phyloP scores from a whole-genome alignment of 805 yeast genomes.

The Torulaspora microellipsoides region DNA sequence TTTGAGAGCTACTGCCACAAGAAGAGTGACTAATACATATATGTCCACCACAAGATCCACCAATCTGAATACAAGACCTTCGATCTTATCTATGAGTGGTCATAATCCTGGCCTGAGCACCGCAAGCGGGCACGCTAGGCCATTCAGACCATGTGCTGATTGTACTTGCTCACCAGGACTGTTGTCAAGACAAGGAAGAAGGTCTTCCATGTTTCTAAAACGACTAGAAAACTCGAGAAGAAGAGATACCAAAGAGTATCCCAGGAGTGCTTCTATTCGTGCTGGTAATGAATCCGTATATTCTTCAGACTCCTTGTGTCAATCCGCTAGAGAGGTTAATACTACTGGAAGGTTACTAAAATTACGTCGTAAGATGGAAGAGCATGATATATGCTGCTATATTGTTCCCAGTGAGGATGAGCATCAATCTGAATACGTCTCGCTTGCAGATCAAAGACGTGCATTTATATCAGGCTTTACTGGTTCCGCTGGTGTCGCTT shows the following conservation, averaged over 20 bases:
- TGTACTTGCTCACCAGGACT: constrained; percentile 86
- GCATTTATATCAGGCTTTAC: constrained; percentile 82
- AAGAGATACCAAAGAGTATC: constrained; percentile 20
- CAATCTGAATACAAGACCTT: constrained; percentile 12
- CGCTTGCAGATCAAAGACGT: constrained; percentile 75
- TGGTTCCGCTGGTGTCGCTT: constrained; percentile 90
- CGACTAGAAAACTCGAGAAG: constrained; percentile 33
- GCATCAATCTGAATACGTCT: constrained; percentile 88
- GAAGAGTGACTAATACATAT: too few species aligned
- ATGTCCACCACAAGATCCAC: background rate
- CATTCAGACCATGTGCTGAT: constrained; percentile 56
- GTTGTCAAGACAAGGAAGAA: constrained; percentile 60
- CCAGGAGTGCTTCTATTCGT: constrained; percentile 2
- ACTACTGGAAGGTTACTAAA: constrained; percentile 55
- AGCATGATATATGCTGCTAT: constrained; percentile 64
- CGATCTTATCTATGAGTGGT: constrained; percentile 8
- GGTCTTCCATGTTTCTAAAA: constrained; percentile 45
- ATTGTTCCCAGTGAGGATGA: constrained; percentile 85
- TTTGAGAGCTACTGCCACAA: too few species aligned
- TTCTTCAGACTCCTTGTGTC: constrained; percentile 39
- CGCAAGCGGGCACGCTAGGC: constrained; percentile 20
- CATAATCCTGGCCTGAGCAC: constrained; percentile 5
- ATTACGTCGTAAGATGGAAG: constrained; percentile 61
- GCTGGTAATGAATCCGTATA: constrained; percentile 33
- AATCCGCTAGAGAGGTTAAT: constrained; percentile 42